phyloP scores from a whole-genome alignment of 192 early-diverging fungal species.

The Phlyctochytrium bullatum region DNA sequence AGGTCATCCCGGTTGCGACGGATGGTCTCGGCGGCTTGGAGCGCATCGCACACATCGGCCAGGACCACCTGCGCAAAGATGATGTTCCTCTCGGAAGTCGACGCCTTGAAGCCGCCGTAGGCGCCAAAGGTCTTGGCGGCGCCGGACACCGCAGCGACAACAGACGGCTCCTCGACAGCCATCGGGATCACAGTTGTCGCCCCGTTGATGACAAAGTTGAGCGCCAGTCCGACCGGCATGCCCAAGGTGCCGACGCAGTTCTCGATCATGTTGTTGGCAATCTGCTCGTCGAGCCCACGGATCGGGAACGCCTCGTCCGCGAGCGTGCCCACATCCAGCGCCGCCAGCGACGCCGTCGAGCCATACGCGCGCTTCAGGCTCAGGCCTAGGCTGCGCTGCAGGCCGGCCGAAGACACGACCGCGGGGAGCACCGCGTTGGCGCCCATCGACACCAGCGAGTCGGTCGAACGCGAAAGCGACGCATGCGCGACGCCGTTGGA shows the following conservation, averaged over 20 bases:
- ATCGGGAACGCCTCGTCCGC: slow-evolving; percentile 56
- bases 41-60: slow-evolving; percentile 50
- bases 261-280: slow-evolving; percentile 79
- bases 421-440: slow-evolving; percentile 6
- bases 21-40: slow-evolving; percentile 23
- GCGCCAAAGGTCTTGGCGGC: slow-evolving; percentile 68
- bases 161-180: slow-evolving; percentile 76
- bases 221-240: slow-evolving; percentile 66
- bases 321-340: slow-evolving; percentile 18
- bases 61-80: slow-evolving; percentile 68
- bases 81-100: slow-evolving; percentile 62
- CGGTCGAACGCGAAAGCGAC: not conserved
- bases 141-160: slow-evolving; percentile 75
- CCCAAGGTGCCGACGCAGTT: slow-evolving; percentile 72
- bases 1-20: slow-evolving; percentile 33
- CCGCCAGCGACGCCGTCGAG: slow-evolving; percentile 12
- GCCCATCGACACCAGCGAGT: not conserved
- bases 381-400: slow-evolving; percentile 24
- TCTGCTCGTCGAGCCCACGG: slow-evolving; percentile 58
- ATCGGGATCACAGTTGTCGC: slow-evolving; percentile 63
- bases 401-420: too few species aligned
- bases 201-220: slow-evolving; percentile 72
- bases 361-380: not conserved
- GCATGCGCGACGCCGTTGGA: not conserved
- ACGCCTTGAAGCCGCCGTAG: slow-evolving; percentile 53